Percentiles rank a stretch among this genome's conserved stretches.
Evolutionary conservation across 2,329 filamentous ascomycete genomes (phyloP).

Genomic region (Paraphoma sp.): DNA sequence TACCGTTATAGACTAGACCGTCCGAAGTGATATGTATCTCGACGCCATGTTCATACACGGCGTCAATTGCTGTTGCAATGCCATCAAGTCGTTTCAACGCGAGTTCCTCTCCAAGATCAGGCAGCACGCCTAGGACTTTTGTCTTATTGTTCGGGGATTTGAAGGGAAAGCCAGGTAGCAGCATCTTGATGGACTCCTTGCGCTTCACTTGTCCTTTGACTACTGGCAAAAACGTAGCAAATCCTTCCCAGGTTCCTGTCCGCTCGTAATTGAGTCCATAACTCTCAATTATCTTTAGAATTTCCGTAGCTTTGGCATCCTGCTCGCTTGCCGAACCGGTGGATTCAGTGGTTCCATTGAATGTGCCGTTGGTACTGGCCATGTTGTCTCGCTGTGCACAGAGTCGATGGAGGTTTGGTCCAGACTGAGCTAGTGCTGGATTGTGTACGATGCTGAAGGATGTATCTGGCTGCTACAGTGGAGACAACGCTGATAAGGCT

Average conservation of each 20-base stretch:
- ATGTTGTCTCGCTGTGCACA: background rate
- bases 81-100: conserved; percentile 52
- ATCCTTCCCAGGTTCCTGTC: conserved; percentile 30
- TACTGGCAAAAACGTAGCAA: conserved; percentile 27
- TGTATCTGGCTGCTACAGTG: too few relatives aligned
- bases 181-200: conserved; percentile 28
- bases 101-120: conserved; percentile 54
- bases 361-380: background rate
- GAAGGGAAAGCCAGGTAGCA: conserved; percentile 66
- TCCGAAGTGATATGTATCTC: conserved; percentile 53
- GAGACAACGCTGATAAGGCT: too few relatives aligned
- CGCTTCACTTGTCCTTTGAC: conserved; percentile 26
- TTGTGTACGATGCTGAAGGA: too few relatives aligned
- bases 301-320: conserved; percentile 18
- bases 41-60: conserved; percentile 50
- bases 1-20: conserved; percentile 52
- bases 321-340: background rate
- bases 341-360: background rate
- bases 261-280: conserved; percentile 34
- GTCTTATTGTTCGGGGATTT: conserved; percentile 63
- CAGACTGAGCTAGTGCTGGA: too few relatives aligned
- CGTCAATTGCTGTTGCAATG: conserved; percentile 49
- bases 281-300: conserved; percentile 26
- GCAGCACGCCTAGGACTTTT: conserved; percentile 61
- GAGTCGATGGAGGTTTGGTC: too few relatives aligned